A percentile compares a stretch with the other conserved stretches of the same genome.
Conservation (phyloP, 169 alveolate species). For the Eimeria tenella region DNA sequence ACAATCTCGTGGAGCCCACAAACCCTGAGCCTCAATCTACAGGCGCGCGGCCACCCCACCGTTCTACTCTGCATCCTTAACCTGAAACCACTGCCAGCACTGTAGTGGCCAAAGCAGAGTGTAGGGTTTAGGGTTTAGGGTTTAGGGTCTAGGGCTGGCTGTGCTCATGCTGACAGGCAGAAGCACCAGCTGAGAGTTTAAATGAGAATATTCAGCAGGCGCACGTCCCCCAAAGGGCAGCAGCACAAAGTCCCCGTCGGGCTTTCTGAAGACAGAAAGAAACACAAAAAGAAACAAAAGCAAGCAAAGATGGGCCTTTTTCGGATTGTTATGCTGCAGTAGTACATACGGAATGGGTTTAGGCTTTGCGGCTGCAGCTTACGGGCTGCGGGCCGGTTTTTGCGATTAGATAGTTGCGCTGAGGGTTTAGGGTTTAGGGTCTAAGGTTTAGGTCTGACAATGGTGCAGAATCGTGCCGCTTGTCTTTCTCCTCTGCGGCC, state of each 20-base stretch:
- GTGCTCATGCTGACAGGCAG: not conserved
- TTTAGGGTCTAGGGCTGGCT: slow-evolving; percentile 16
- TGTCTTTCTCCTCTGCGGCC: not conserved
- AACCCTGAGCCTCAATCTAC: not conserved
- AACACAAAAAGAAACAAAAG: too few relatives aligned
- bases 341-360: not conserved
- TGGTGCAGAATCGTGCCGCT: not conserved
- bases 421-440: slow-evolving; percentile 35
- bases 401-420: not conserved
- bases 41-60: not conserved
- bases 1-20: not conserved
- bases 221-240: not conserved
- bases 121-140: slow-evolving; percentile 35
- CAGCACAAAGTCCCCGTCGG: not conserved
- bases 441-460: slow-evolving; percentile 8
- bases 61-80: not conserved
- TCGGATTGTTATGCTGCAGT: too few relatives aligned
- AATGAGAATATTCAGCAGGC: not conserved
- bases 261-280: not conserved
- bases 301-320: too few relatives aligned
- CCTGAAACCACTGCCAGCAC: not conserved
- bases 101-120: not conserved
- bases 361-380: not conserved
- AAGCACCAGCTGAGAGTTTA: not conserved
- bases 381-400: not conserved